These are phyloP conservation scores for Pyrenula aspistea DNA, from an alignment of 495 filamentous ascomycete species.

Conservation along the genomic window DNA sequence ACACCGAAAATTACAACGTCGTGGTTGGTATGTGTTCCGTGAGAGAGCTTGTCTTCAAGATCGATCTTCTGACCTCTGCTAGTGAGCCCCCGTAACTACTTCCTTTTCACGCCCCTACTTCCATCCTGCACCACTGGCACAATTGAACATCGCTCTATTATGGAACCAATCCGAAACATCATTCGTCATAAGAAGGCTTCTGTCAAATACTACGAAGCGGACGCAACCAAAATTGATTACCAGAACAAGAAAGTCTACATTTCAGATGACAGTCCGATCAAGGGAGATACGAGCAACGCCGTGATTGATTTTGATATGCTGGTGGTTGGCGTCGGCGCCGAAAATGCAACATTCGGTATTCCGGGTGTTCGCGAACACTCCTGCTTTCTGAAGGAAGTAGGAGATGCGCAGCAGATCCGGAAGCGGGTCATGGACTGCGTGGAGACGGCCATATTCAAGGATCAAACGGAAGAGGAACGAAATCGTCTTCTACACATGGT, in stretches of 20 bases:
- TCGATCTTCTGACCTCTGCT: not conserved
- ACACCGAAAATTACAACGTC: conserved; percentile 98
- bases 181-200: conserved; percentile 80
- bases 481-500: conserved; percentile 97
- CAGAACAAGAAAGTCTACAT: conserved; percentile 79
- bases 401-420: conserved; percentile 87
- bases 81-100: conserved; percentile 90
- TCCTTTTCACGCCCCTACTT: conserved; percentile 96
- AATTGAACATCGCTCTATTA: conserved; percentile 97
- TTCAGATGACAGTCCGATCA: conserved; percentile 85
- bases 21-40: conserved; percentile 41
- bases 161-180: conserved; percentile 96
- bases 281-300: conserved; percentile 69
- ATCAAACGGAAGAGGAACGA: conserved; percentile 78
- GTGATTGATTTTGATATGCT: conserved; percentile 98
- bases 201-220: conserved; percentile 96
- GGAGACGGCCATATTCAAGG: conserved; percentile 97
- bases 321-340: conserved; percentile 90
- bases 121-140: conserved; percentile 94
- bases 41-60: not conserved
- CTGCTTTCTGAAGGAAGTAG: conserved; percentile 97
- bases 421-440: conserved; percentile 99
- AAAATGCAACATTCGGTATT: conserved; percentile 98
- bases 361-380: conserved; percentile 88
- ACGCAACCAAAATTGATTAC: conserved; percentile 92